phyloP scores from a whole-genome alignment of 352 stramenopile genomes.

The Phytophthora constricta region DNA sequence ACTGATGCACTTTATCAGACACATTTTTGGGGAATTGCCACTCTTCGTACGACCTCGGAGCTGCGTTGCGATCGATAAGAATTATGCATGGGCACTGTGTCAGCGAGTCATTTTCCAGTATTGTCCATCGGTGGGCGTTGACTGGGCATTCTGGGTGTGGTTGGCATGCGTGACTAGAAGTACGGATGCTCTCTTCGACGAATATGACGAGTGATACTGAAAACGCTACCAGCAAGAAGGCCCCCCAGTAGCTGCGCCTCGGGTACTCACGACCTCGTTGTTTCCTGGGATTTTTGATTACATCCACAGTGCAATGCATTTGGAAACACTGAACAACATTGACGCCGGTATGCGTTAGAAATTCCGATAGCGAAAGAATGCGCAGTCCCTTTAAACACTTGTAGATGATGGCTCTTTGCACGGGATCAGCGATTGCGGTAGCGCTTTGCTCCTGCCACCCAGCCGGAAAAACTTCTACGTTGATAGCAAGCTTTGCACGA shows the following conservation, averaged over 20 bases:
- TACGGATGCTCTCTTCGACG: conserved; percentile 1
- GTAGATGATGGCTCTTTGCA: not conserved
- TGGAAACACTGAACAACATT: not conserved
- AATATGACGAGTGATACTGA: not conserved
- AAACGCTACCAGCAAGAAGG: not conserved
- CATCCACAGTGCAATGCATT: not conserved
- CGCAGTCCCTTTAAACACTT: not conserved
- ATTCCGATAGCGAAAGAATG: not conserved
- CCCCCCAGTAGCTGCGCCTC: not conserved
- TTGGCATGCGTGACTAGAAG: not conserved
- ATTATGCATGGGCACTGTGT: not conserved
- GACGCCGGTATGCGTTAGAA: not conserved
- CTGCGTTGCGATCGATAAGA: not conserved
- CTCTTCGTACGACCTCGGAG: not conserved
- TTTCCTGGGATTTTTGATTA: not conserved
- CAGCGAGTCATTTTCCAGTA: not conserved
- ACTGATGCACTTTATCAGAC: conserved; percentile 20
- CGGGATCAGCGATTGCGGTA: not conserved
- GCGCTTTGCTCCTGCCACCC: conserved; percentile 1
- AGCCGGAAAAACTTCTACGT: conserved; percentile 11
- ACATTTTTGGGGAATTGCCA: conserved; percentile 1
- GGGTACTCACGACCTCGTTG: not conserved
- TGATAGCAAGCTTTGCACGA: conserved; percentile 6
- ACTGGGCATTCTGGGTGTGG: not conserved
- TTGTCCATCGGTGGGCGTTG: not conserved